Evolutionary conservation across 129 eudicot species (phyloP).

Genomic region (Oenanthe sinensis): DNA sequence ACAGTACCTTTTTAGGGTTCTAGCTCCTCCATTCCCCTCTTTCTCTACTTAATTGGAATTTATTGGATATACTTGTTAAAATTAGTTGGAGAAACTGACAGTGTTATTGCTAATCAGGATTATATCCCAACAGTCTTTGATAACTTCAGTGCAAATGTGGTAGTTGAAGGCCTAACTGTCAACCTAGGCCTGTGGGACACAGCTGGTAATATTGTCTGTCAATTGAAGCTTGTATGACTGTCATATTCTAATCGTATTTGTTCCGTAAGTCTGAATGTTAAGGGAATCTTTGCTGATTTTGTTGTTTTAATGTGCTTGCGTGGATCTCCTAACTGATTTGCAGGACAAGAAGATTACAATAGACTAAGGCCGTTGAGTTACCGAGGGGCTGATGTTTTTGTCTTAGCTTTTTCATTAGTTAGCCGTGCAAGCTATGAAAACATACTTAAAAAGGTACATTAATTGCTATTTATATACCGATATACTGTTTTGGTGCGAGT

Average conservation of each 20-base stretch:
- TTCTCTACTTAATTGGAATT: not conserved
- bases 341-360: slow-evolving; percentile 96
- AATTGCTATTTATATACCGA: not conserved
- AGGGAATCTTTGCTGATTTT: slow-evolving; percentile 11
- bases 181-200: slow-evolving; percentile 99
- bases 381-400: slow-evolving; percentile 91
- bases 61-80: not conserved
- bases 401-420: slow-evolving; percentile 85
- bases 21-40: not conserved
- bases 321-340: not conserved
- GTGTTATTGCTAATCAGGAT: slow-evolving; percentile 43
- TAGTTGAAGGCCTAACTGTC: slow-evolving; percentile 90
- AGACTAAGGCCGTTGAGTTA: slow-evolving; percentile 91
- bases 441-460: slow-evolving; percentile 69
- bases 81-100: not conserved
- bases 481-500: not conserved
- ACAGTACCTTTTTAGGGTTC: slow-evolving; percentile 3
- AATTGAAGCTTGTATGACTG: not conserved
- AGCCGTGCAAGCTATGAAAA: slow-evolving; percentile 98
- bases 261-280: not conserved
- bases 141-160: slow-evolving; percentile 98
- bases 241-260: not conserved
- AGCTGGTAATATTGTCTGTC: slow-evolving; percentile 49
- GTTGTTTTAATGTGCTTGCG: slow-evolving; percentile 5
- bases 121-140: slow-evolving; percentile 95